Base-by-base conservation (phyloP, 2,329 filamentous ascomycete genomes). In the Pseudogymnoascus sp. region DNA sequence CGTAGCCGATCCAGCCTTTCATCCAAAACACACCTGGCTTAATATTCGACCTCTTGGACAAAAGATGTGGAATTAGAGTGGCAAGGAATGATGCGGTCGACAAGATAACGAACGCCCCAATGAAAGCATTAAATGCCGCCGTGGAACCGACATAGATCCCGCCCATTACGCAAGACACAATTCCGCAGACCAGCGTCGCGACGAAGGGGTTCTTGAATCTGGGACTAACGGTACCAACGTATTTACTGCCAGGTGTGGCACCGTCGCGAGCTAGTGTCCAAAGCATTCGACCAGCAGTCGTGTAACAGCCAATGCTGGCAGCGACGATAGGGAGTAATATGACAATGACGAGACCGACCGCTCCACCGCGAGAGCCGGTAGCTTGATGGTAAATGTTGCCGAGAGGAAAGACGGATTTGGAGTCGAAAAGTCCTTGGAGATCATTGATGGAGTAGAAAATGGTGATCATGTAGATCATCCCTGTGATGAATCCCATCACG, bases 81-180 rank as follows among this genome's bases (percentile, higher is more conserved):
- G 83, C 82, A 2, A 87, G 75, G 69, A 86, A 89, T 0, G 82
- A 86, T 8, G 81, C 68, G 0, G 79, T 79, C 2, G 75, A 75
- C 0, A 86, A 74, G 12, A 85, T 76, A 59, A 83, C 78, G 69
- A 83, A 86, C 0, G 77, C 80, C 8, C 84, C 84, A 6, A 88
- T 81, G 25, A 89, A 82, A 0, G 86, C 86, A 41, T 82, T 81
- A 73, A 89, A 90, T 0, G 87, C 87, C 0, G 84, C 86, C 1
- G 77, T 80, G 63, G 78, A 84, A n/a, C 82, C 86, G 1, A 89
- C 79, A 65, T 88, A 88, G 47, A 89, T 85, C 41, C 77, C 78
- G 0, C 85, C 86, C 0, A 89, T 75, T 2, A 86, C 70, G 0
- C 84, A 84, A 22, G 79, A 79, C 60, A 79, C 71, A 39, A 74